Conservation (phyloP, 2,329 filamentous ascomycete species). For the Spiromastix sp. region DNA sequence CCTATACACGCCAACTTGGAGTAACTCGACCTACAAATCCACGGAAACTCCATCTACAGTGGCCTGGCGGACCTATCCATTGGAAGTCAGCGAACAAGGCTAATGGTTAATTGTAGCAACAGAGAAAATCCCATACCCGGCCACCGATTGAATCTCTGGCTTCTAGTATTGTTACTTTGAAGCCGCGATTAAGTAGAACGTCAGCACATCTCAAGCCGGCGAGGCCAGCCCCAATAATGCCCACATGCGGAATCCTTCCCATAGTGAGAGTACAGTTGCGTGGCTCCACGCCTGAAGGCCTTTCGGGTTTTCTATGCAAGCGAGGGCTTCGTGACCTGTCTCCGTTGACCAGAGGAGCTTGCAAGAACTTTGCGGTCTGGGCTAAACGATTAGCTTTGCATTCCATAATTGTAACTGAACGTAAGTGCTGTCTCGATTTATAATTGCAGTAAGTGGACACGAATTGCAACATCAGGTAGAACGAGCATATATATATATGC, state of each 20-base stretch:
- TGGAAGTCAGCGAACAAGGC: slow-evolving; percentile 12
- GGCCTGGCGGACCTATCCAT: slow-evolving; percentile 39
- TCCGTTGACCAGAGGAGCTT: slow-evolving; percentile 6
- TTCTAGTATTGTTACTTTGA: slow-evolving; percentile 50
- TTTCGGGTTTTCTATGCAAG: not conserved
- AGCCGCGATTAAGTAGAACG: slow-evolving; percentile 44
- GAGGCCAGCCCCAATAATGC: slow-evolving; percentile 51
- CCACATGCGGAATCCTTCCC: slow-evolving; percentile 39
- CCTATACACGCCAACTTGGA: too few relatives aligned
- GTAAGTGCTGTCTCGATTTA: too few relatives aligned
- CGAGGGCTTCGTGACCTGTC: slow-evolving; percentile 4
- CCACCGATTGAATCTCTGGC: slow-evolving; percentile 49
- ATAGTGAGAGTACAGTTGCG: slow-evolving; percentile 14
- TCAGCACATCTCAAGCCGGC: slow-evolving; percentile 51
- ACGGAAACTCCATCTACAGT: slow-evolving; percentile 40
- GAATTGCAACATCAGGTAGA: too few relatives aligned
- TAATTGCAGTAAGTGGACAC: too few relatives aligned
- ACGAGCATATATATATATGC: too few relatives aligned
- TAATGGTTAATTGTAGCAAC: slow-evolving; percentile 14
- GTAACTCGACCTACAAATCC: slow-evolving; percentile 42
- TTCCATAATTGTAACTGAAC: slow-evolving; percentile 10
- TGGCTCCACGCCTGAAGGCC: slow-evolving; percentile 1
- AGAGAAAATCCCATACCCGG: slow-evolving; percentile 31
- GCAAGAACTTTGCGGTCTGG: slow-evolving; percentile 9
- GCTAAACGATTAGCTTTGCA: slow-evolving; percentile 13